phyloP scores from a whole-genome alignment of 768 basidiomycete species.

The Tricholoma hemisulphureum region DNA sequence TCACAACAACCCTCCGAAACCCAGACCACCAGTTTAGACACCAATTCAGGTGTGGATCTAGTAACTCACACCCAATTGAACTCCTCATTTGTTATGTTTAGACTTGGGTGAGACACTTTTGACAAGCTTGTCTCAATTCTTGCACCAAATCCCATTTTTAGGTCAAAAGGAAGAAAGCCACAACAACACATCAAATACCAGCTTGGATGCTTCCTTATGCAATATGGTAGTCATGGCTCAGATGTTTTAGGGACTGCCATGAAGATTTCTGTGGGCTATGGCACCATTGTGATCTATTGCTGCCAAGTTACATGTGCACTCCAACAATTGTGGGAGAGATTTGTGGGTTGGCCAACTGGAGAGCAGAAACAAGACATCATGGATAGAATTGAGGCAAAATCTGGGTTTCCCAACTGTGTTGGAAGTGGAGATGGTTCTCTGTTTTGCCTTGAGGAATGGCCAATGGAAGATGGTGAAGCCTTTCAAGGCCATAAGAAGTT shows the following conservation, averaged over 20 bases:
- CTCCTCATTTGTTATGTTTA: background rate
- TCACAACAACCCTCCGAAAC: slow-evolving; percentile 6
- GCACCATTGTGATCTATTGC: slow-evolving; percentile 20
- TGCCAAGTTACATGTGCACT: slow-evolving; percentile 17
- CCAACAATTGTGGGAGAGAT: slow-evolving; percentile 9
- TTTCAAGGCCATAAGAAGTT: slow-evolving; percentile 21
- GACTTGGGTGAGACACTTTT: slow-evolving; percentile 9
- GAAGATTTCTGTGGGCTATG: slow-evolving; percentile 19
- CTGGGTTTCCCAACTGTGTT: slow-evolving; percentile 20
- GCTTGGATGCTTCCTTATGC: slow-evolving; percentile 10
- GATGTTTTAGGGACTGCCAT: slow-evolving; percentile 13
- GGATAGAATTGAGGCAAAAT: slow-evolving; percentile 10
- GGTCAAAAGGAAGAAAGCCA: slow-evolving; percentile 4
- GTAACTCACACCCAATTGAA: background rate
- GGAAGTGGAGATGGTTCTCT: slow-evolving; percentile 22
- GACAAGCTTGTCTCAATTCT: slow-evolving; percentile 4
- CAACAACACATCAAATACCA: slow-evolving; percentile 8
- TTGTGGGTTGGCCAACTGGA: slow-evolving; percentile 17
- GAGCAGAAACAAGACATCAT: slow-evolving; percentile 4
- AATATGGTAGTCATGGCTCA: slow-evolving; percentile 8
- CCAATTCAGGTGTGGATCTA: slow-evolving; percentile 5
- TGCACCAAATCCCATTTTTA: slow-evolving; percentile 9
- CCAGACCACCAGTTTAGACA: slow-evolving; percentile 11
- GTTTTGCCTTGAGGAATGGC: slow-evolving; percentile 16
- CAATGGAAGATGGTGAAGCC: slow-evolving; percentile 7